These are phyloP conservation scores for Lomentospora prolificans DNA, from an alignment of 2,329 filamentous ascomycete genomes.

Conservation along the genomic window DNA sequence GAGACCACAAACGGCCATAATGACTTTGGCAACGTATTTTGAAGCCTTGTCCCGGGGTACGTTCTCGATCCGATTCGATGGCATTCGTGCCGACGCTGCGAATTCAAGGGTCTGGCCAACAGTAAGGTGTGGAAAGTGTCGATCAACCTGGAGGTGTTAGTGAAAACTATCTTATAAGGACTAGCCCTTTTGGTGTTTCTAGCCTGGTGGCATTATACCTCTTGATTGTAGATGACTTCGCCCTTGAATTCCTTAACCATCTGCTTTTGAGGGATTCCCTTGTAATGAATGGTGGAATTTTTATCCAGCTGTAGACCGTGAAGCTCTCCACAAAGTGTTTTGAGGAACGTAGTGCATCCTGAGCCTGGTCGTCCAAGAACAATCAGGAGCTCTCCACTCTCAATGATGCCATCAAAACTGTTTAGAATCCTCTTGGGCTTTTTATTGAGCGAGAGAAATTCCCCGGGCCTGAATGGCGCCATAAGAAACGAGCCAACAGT, in stretches of 20 bases:
- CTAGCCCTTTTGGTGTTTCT: too few species aligned
- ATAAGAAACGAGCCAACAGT: constrained; percentile 52
- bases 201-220: too few species aligned
- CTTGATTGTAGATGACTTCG: constrained; percentile 65
- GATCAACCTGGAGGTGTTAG: constrained; percentile 35
- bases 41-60: constrained; percentile 52
- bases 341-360: constrained; percentile 55
- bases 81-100: constrained; percentile 59
- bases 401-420: constrained; percentile 54
- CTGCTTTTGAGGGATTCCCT: constrained; percentile 42
- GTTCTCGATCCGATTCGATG: constrained; percentile 52
- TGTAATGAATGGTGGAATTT: constrained; percentile 47
- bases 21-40: constrained; percentile 53
- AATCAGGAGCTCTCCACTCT: constrained; percentile 56
- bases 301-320: constrained; percentile 45
- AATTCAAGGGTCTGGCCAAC: constrained; percentile 67
- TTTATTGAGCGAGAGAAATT: constrained; percentile 39
- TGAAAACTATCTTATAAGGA: too few species aligned
- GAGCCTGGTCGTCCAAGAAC: constrained; percentile 58
- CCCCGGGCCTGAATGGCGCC: constrained; percentile 45
- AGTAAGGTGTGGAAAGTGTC: constrained; percentile 69
- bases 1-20: constrained; percentile 63
- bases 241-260: constrained; percentile 54
- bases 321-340: constrained; percentile 50
- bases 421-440: constrained; percentile 51